Evolutionary conservation across 257 asterid genomes (phyloP), one percentile per base, ranked within the genome.

Genomic region (Penstemon eatonii): DNA sequence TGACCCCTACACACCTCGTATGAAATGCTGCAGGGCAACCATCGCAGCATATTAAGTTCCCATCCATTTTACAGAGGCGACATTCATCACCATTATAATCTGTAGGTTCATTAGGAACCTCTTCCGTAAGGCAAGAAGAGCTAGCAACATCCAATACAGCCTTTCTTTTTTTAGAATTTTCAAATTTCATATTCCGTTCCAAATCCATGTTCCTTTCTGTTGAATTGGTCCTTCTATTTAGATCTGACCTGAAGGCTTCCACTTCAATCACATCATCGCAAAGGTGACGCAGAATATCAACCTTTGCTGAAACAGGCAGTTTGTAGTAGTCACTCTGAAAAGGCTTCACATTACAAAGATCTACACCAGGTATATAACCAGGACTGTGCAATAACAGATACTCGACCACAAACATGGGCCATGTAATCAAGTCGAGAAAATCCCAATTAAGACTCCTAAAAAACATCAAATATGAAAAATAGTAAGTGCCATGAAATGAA

Each of bases 11-110:
- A 57, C 99, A 94, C 76, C 93, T 85, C 37, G 97, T 74, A 83
- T 94, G 99, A 70, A 82, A 94, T 65, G 99, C 97, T 50, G 96
- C 95, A 67, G 99, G 99, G 79, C 99, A 94, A 62, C 99, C 97
- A 68, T 94, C 99, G 72, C 99, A 94, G 83, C 99, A 94, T 81
- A 94, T 87, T 69, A 94, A 84, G 79, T 60, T 86, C 46, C 99
- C 99, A 19, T 94, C 99, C 96, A 87, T 89, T 83, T 86, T 91
- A 82, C 99, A 94, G 25, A 94, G 96, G 83, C 84, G 75, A 78
- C 99, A 94, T 78, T 94, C 99, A 77, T 94, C 99, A 72, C 84
- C 84, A 72, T 94, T 94, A 86, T 86, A 65, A 67, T 94, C 99
- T 36, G 82, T 78, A 50, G 77, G 44, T 60, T 82, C 93, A 63